Percentiles rank a stretch among this genome's conserved stretches.
Evolutionary conservation across 495 filamentous ascomycete genomes (phyloP).

Genomic region (Neurospora tetrasperma): DNA sequence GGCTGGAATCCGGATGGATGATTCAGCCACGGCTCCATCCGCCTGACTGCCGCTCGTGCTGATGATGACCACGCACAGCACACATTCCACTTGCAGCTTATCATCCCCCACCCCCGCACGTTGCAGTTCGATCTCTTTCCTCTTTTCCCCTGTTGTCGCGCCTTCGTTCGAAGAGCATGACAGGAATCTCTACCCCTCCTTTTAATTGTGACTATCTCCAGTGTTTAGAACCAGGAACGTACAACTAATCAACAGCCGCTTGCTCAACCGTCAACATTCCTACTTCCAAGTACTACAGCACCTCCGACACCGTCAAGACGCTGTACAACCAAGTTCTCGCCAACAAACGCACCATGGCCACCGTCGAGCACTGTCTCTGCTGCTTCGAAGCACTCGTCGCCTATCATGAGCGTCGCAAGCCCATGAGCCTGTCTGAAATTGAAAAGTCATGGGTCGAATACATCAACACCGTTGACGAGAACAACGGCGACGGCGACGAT

Average conservation of each 20-base stretch:
- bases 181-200: not conserved
- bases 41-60: not conserved
- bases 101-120: not conserved
- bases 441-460: slow-evolving; percentile 62
- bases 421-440: slow-evolving; percentile 50
- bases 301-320: not conserved
- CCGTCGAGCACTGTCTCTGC: slow-evolving; percentile 71
- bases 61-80: not conserved
- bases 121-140: not conserved
- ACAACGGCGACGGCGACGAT: slow-evolving; percentile 13
- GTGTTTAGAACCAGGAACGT: not conserved
- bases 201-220: not conserved
- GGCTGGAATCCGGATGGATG: not conserved
- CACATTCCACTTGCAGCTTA: not conserved
- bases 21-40: not conserved
- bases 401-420: slow-evolving; percentile 32
- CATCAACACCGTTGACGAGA: slow-evolving; percentile 22
- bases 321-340: not conserved
- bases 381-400: slow-evolving; percentile 78
- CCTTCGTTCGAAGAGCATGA: not conserved
- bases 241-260: not conserved
- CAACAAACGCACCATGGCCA: slow-evolving; percentile 52
- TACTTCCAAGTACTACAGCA: not conserved
- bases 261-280: not conserved
- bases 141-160: not conserved